Percentiles rank a stretch among this genome's conserved stretches.
Evolutionary conservation across 257 asterid genomes (phyloP).

Genomic region (Nicotiana obtusifolia): DNA sequence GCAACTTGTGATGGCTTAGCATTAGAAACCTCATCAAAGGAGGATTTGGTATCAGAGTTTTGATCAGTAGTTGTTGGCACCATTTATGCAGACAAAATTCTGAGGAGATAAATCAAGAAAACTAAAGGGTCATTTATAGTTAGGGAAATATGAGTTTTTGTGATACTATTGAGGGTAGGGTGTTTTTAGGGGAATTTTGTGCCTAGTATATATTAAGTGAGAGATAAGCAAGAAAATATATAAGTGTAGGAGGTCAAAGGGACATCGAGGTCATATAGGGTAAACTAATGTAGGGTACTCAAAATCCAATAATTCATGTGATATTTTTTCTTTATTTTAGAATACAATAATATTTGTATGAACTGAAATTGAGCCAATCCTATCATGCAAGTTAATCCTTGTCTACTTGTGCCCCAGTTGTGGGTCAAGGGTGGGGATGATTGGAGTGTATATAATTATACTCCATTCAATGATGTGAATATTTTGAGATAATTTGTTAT

Average conservation of each 20-base stretch:
- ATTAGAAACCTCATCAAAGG: too few relatives aligned
- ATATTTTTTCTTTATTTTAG: not conserved
- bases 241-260: conserved; percentile 1
- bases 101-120: not conserved
- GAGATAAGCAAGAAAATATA: not conserved
- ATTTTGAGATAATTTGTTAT: not conserved
- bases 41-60: not conserved
- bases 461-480: not conserved
- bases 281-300: not conserved
- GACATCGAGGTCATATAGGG: not conserved
- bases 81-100: not conserved
- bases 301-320: conserved; percentile 6
- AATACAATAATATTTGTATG: not conserved
- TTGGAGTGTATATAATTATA: not conserved
- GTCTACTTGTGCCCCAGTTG: not conserved
- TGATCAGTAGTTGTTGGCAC: not conserved
- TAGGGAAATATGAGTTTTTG: not conserved
- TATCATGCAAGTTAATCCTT: not conserved
- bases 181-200: not conserved
- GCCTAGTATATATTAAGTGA: not conserved
- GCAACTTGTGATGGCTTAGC: not conserved
- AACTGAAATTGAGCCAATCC: conserved; percentile 9
- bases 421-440: not conserved
- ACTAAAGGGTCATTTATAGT: not conserved
- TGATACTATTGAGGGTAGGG: too few relatives aligned